Conservation (phyloP, 345 rosid species). For the Gossypium herbaceum region DNA sequence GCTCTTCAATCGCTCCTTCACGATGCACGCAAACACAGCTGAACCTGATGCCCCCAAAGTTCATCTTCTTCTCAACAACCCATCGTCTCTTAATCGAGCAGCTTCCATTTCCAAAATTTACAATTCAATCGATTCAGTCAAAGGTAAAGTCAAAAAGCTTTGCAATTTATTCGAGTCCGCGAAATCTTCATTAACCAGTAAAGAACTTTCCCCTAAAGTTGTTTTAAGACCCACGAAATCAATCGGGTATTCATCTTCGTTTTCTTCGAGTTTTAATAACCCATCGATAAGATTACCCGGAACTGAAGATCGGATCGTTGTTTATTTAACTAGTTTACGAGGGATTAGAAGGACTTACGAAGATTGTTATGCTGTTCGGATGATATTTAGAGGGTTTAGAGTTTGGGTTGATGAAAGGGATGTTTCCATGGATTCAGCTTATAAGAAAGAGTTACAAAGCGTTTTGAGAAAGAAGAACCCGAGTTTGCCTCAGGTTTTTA, state of each 20-base stretch:
- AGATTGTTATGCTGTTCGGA: conserved; percentile 84
- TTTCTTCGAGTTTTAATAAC: conserved; percentile 29
- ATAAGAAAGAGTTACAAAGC: conserved; percentile 65
- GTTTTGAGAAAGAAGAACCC: conserved; percentile 56
- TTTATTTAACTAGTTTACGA: conserved; percentile 77
- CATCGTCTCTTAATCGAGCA: conserved; percentile 49
- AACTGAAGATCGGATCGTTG: conserved; percentile 83
- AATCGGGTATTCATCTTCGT: conserved; percentile 19
- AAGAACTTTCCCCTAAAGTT: not conserved
- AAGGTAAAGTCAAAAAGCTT: conserved; percentile 71
- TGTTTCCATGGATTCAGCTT: conserved; percentile 80
- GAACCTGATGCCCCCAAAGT: conserved; percentile 36
- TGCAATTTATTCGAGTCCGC: conserved; percentile 54
- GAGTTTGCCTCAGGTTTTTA: conserved; percentile 77
- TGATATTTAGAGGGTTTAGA: conserved; percentile 86
- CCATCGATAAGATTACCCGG: conserved; percentile 62
- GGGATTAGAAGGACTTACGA: conserved; percentile 84
- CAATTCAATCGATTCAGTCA: conserved; percentile 50
- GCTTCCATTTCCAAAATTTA: conserved; percentile 47
- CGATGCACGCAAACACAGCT: conserved; percentile 32
- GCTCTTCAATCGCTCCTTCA: conserved; percentile 51
- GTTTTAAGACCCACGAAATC: conserved; percentile 15
- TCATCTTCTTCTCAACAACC: conserved; percentile 28
- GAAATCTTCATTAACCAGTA: conserved; percentile 17
- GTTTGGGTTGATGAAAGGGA: conserved; percentile 94